phyloP scores from a whole-genome alignment of 2,329 filamentous ascomycete genomes.

The Chaetomiaceae sp. region DNA sequence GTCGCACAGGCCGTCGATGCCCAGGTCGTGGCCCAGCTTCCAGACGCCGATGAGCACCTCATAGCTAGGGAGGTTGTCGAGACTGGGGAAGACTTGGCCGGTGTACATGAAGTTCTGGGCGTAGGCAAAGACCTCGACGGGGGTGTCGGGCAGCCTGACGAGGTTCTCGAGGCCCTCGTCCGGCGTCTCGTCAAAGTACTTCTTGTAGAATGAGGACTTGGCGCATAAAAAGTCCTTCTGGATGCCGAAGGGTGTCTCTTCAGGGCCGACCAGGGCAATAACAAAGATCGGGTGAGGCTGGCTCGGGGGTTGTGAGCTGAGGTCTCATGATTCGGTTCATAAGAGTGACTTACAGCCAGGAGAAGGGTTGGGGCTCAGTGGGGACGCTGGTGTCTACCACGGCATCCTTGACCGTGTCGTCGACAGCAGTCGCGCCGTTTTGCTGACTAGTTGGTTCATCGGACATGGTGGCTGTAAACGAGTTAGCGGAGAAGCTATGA shows the following conservation, averaged over 20 bases:
- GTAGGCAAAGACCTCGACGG: slow-evolving; percentile 50
- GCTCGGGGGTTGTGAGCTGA: slow-evolving; percentile 30
- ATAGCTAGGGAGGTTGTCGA: slow-evolving; percentile 45
- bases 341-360: slow-evolving; percentile 30
- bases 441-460: slow-evolving; percentile 4
- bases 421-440: not conserved
- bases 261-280: slow-evolving; percentile 49
- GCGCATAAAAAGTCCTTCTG: slow-evolving; percentile 56
- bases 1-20: slow-evolving; percentile 52
- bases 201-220: slow-evolving; percentile 46
- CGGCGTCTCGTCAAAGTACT: slow-evolving; percentile 39
- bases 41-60: slow-evolving; percentile 52
- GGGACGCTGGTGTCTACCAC: not conserved
- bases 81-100: slow-evolving; percentile 41
- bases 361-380: slow-evolving; percentile 23
- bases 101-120: slow-evolving; percentile 54
- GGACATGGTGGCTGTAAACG: slow-evolving; percentile 1
- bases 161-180: slow-evolving; percentile 44
- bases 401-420: not conserved
- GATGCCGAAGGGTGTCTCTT: slow-evolving; percentile 52
- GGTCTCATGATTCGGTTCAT: not conserved
- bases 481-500: not conserved
- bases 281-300: slow-evolving; percentile 54
- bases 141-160: slow-evolving; percentile 45
- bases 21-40: slow-evolving; percentile 51